These are phyloP conservation scores for Termitomyces sp. DNA, from an alignment of 768 basidiomycete species.

Conservation along the genomic window DNA sequence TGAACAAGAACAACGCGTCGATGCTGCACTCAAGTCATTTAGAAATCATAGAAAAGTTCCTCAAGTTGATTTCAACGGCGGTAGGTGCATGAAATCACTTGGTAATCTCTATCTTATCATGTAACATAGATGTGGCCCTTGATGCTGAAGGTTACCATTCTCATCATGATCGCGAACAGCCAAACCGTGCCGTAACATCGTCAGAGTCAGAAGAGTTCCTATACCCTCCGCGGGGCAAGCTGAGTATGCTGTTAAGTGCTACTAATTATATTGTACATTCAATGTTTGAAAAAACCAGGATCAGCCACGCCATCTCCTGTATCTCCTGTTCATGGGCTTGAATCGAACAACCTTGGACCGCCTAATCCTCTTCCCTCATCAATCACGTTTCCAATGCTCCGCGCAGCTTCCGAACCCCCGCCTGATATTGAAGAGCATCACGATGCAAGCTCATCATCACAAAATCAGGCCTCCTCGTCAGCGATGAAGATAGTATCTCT, in stretches of 20 bases:
- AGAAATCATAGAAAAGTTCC: slow-evolving; percentile 41
- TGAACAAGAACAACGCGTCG: slow-evolving; percentile 38
- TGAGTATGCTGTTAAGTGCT: slow-evolving; percentile 4
- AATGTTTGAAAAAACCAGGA: slow-evolving; percentile 7
- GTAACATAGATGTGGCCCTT: slow-evolving; percentile 61
- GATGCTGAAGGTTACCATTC: slow-evolving; percentile 83
- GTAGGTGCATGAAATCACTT: slow-evolving; percentile 25
- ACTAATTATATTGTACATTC: not conserved
- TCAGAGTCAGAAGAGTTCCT: slow-evolving; percentile 7
- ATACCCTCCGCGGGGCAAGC: slow-evolving; percentile 6
- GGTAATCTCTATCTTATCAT: not conserved
- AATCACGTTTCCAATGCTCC: slow-evolving; percentile 25
- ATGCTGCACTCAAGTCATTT: slow-evolving; percentile 43
- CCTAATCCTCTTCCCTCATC: slow-evolving; percentile 1
- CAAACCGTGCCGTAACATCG: slow-evolving; percentile 36
- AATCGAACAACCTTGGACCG: not conserved
- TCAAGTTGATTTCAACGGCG: slow-evolving; percentile 56
- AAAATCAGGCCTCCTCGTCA: slow-evolving; percentile 11
- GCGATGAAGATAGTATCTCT: slow-evolving; percentile 2
- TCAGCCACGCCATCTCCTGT: slow-evolving; percentile 20
- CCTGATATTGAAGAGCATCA: slow-evolving; percentile 34
- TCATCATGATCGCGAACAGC: slow-evolving; percentile 31
- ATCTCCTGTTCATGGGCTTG: slow-evolving; percentile 14
- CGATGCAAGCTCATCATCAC: not conserved
- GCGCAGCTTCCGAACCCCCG: slow-evolving; percentile 59